Percentiles rank a stretch among this genome's conserved stretches.
These are phyloP conservation scores for Hericium coralloides DNA, from an alignment of 768 basidiomycete genomes.

Conservation along the genomic window DNA sequence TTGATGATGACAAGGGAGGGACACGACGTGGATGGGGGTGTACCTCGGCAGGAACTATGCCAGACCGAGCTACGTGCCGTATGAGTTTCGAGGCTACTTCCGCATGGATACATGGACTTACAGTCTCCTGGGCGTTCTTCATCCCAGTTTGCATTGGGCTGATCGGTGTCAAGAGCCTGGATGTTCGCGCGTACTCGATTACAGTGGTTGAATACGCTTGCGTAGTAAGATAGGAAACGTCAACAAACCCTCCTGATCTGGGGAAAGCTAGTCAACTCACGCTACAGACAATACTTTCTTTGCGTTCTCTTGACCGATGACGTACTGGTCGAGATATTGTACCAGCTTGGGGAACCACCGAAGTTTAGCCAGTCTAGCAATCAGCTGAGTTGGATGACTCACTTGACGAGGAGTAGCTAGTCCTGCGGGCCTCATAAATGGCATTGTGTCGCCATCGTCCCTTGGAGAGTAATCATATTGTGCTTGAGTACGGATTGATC, in stretches of 20 bases:
- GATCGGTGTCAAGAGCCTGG: slow-evolving; percentile 34
- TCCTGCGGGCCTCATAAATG: slow-evolving; percentile 2
- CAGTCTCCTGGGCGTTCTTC: slow-evolving; percentile 19
- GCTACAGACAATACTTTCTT: slow-evolving; percentile 94
- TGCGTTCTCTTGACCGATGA: slow-evolving; percentile 86
- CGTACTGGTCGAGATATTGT: slow-evolving; percentile 79
- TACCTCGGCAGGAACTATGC: slow-evolving; percentile 44
- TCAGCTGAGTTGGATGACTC: neutral
- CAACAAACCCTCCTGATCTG: neutral
- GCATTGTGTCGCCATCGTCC: slow-evolving; percentile 3
- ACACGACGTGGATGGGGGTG: slow-evolving; percentile 42
- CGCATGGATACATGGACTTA: slow-evolving; percentile 13
- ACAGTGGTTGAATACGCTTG: slow-evolving; percentile 91
- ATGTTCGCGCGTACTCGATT: slow-evolving; percentile 76
- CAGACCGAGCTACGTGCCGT: slow-evolving; percentile 18
- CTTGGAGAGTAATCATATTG: slow-evolving; percentile 11
- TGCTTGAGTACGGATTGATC: slow-evolving; percentile 11
- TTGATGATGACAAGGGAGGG: neutral
- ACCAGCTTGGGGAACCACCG: slow-evolving; percentile 45
- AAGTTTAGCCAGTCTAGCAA: no score
- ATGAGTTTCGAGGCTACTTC: neutral
- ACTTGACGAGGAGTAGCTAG: slow-evolving; percentile 47
- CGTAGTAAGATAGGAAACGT: neutral
- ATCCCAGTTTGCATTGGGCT: slow-evolving; percentile 22
- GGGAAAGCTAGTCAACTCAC: slow-evolving; percentile 37